Evolutionary conservation across 148 eudicot genomes (phyloP).

Genomic region (Rhododendron molle): DNA sequence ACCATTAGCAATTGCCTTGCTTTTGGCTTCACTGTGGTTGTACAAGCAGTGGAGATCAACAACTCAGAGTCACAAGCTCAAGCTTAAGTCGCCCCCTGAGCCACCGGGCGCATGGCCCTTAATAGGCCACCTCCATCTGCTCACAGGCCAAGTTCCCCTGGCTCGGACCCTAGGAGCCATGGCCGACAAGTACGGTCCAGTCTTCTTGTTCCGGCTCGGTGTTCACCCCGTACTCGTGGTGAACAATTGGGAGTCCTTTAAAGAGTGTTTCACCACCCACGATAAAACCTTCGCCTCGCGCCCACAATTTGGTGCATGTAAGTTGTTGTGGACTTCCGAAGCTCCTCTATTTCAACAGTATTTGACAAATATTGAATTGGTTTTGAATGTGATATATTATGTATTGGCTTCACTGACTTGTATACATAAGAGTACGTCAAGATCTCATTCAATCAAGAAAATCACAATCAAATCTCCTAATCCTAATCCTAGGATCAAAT

Average conservation of each 20-base stretch:
- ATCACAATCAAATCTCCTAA: too few relatives aligned
- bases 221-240: neutral
- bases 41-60: neutral
- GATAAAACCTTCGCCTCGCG: neutral
- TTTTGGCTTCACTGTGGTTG: neutral
- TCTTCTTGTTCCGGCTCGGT: neutral
- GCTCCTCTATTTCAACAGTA: neutral
- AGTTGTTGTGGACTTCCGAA: neutral
- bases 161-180: neutral
- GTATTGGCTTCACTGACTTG: too few relatives aligned
- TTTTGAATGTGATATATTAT: too few relatives aligned
- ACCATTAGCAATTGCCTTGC: neutral
- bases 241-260: neutral
- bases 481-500: too few relatives aligned
- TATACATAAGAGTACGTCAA: too few relatives aligned
- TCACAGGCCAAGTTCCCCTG: neutral
- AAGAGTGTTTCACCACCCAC: neutral
- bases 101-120: conserved; percentile 7
- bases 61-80: neutral
- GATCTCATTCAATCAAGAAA: too few relatives aligned
- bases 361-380: too few relatives aligned
- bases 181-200: neutral
- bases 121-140: neutral
- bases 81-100: neutral
- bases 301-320: neutral